Conservation (phyloP, 1,284 basidiomycete genomes). For the Malassezia nana region DNA sequence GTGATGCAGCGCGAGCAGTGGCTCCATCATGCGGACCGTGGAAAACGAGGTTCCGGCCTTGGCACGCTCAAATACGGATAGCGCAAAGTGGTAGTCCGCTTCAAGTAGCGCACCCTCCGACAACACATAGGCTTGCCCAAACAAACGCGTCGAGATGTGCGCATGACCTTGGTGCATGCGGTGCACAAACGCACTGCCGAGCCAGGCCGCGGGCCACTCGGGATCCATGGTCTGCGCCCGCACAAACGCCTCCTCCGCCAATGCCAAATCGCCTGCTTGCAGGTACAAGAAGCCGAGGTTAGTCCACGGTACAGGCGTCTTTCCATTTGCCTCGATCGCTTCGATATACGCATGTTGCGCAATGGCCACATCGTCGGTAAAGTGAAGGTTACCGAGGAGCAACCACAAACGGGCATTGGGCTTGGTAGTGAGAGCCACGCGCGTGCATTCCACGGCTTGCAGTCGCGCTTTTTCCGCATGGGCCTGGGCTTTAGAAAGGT, state of each 20-base stretch:
- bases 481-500: conserved; percentile 34
- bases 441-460: conserved; percentile 60
- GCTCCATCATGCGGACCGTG: conserved; percentile 18
- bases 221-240: conserved; percentile 85
- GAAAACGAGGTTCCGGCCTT: conserved; percentile 54
- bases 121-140: conserved; percentile 72
- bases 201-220: conserved; percentile 80
- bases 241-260: conserved; percentile 77
- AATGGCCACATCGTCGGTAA: conserved; percentile 59
- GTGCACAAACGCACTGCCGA: conserved; percentile 71
- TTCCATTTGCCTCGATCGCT: conserved; percentile 71
- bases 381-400: conserved; percentile 65
- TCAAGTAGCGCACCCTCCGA: conserved; percentile 61
- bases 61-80: conserved; percentile 53
- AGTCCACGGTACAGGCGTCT: conserved; percentile 62
- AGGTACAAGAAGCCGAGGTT: conserved; percentile 83
- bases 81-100: conserved; percentile 71
- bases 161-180: conserved; percentile 61
- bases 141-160: conserved; percentile 60
- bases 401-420: conserved; percentile 75
- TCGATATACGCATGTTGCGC: conserved; percentile 88
- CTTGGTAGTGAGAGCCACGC: conserved; percentile 65
- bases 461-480: conserved; percentile 50
- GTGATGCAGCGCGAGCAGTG: conserved; percentile 68
- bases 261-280: conserved; percentile 65